These are phyloP conservation scores for Schoenoplectus triqueter DNA, from an alignment of 202 grass and related monocot species.

Conservation along the genomic window DNA sequence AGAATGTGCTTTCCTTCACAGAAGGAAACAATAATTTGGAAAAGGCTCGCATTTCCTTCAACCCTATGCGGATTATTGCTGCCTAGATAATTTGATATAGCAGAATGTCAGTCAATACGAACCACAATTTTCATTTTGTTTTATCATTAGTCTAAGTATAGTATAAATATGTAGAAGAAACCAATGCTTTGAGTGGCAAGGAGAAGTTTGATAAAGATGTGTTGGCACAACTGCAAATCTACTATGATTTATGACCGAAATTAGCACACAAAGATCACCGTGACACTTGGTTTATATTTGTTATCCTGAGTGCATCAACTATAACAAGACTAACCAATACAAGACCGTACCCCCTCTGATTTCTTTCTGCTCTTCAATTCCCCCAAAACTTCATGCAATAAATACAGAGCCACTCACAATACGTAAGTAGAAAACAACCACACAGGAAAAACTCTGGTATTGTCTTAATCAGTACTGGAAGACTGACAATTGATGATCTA, in stretches of 20 bases:
- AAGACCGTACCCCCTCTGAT: not conserved
- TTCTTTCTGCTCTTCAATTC: not conserved
- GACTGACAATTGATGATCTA: not conserved
- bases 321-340: not conserved
- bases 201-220: not conserved
- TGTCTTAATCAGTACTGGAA: not conserved
- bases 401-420: not conserved
- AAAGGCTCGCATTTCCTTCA: conserved; percentile 88
- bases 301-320: not conserved
- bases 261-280: not conserved
- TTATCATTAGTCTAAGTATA: not conserved
- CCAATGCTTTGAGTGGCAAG: not conserved
- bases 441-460: not conserved
- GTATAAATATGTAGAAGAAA: not conserved
- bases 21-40: conserved; percentile 91
- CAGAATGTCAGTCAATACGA: not conserved
- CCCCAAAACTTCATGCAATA: not conserved
- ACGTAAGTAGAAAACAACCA: not conserved
- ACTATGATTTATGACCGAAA: not conserved
- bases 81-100: conserved; percentile 53
- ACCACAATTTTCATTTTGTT: not conserved
- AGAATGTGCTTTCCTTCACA: conserved; percentile 91
- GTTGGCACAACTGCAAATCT: not conserved
- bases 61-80: conserved; percentile 93
- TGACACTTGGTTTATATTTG: not conserved